Conservation (phyloP, 441 rosid species). For the Arabidopsis hybrid region DNA sequence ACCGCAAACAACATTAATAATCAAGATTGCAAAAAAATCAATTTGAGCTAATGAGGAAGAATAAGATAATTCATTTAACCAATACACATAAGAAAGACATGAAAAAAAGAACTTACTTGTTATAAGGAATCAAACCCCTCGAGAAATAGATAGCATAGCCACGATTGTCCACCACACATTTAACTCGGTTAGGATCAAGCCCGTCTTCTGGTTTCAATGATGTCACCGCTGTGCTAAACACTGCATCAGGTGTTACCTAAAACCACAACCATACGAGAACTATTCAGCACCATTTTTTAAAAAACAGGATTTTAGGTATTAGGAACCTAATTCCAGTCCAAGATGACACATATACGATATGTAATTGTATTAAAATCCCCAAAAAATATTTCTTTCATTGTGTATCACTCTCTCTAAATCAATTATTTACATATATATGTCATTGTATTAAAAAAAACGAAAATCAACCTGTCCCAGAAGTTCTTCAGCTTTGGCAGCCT, state of each 20-base stretch:
- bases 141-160: conserved; percentile 94
- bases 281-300: no score
- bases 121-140: conserved; percentile 89
- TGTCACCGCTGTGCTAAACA: conserved; percentile 94
- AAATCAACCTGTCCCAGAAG: no score
- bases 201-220: conserved; percentile 88
- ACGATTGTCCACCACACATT: conserved; percentile 76
- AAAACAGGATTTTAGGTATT: no score
- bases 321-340: no score
- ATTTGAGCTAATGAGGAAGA: not conserved
- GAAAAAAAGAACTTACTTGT: conserved; percentile 62
- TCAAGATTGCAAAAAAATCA: not conserved
- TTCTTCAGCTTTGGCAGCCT: no score
- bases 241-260: conserved; percentile 89
- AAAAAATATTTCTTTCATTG: no score
- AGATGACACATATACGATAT: no score
- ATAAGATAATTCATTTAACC: not conserved
- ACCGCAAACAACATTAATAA: not conserved
- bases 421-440: no score
- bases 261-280: conserved; percentile 20
- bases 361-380: no score
- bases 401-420: no score
- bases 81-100: not conserved
- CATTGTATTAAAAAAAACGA: no score
- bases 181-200: conserved; percentile 88